A percentile compares a stretch with the other conserved stretches of the same genome.
Conservation (phyloP, 108 stramenopile genomes). For the Nitzschia sp. region DNA sequence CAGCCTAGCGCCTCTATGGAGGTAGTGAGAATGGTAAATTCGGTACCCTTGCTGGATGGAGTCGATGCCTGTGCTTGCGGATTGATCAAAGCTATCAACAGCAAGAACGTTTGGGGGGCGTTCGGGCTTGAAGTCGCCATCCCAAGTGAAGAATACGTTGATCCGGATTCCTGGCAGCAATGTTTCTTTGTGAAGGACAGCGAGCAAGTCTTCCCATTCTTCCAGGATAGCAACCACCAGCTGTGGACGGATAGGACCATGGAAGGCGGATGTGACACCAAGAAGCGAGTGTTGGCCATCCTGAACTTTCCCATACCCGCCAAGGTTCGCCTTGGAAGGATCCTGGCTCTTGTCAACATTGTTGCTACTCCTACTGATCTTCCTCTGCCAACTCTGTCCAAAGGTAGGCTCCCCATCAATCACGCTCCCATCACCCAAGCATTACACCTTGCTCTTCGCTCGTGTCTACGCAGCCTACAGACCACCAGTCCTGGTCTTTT, state of each 20-base stretch:
- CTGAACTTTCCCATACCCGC: conserved; percentile 50
- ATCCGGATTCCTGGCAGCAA: conserved; percentile 29
- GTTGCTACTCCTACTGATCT: conserved; percentile 65
- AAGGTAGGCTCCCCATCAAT: conserved; percentile 79
- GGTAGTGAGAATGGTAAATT: conserved; percentile 82
- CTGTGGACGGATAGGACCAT: conserved; percentile 14
- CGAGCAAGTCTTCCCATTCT: conserved; percentile 74
- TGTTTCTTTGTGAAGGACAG: conserved; percentile 63
- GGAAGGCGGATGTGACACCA: conserved; percentile 29
- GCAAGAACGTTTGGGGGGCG: conserved; percentile 60
- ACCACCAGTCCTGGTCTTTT: conserved; percentile 64
- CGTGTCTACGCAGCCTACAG: conserved; percentile 72
- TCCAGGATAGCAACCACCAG: conserved; percentile 48
- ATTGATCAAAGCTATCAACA: conserved; percentile 61
- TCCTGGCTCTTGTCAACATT: conserved; percentile 70
- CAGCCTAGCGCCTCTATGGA: conserved; percentile 44
- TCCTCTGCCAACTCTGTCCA: conserved; percentile 82
- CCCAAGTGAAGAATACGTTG: neutral
- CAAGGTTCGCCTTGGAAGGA: conserved; percentile 62
- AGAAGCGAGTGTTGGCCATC: conserved; percentile 34
- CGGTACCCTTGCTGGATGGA: conserved; percentile 77
- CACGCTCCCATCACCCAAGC: conserved; percentile 65
- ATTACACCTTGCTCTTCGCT: conserved; percentile 56
- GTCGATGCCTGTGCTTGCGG: conserved; percentile 79
- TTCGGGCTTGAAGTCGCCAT: conserved; percentile 57